Evolutionary conservation across 805 yeast genomes (phyloP).

Genomic region (Cyberlindnera samutprakarnensis): DNA sequence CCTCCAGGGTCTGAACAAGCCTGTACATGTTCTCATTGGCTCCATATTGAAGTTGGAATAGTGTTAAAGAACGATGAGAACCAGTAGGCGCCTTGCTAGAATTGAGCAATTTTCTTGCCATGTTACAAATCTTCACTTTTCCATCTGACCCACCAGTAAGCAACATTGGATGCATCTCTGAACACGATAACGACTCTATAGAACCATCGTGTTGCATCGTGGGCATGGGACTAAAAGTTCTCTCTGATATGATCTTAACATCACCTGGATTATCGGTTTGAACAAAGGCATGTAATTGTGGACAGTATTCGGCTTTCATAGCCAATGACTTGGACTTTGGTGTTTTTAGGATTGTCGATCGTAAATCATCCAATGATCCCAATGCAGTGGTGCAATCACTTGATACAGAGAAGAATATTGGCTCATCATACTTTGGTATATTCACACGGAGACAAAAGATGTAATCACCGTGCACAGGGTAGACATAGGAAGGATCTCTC

Average conservation of each 20-base stretch:
- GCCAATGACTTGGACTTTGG: constrained; percentile 27
- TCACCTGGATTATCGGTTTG: constrained; percentile 35
- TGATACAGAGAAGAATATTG: constrained; percentile 27
- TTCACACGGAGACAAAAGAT: constrained; percentile 29
- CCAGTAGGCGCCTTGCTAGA: constrained; percentile 25
- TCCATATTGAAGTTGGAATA: constrained; percentile 35
- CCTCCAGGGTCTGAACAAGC: constrained; percentile 33
- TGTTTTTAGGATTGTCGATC: constrained; percentile 22
- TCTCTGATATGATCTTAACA: constrained; percentile 28
- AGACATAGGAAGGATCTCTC: constrained; percentile 29
- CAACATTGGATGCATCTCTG: constrained; percentile 38
- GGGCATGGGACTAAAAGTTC: constrained; percentile 28
- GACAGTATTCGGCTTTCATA: constrained; percentile 23
- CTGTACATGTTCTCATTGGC: constrained; percentile 30
- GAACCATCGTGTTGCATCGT: constrained; percentile 35
- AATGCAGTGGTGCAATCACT: constrained; percentile 36
- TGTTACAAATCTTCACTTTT: constrained; percentile 31
- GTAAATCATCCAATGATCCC: constrained; percentile 27
- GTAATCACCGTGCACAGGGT: constrained; percentile 31
- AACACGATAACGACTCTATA: constrained; percentile 31
- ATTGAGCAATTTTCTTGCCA: constrained; percentile 29
- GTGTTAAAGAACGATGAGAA: constrained; percentile 24
- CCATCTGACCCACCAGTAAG: constrained; percentile 47
- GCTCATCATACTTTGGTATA: constrained; percentile 27
- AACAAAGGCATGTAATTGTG: constrained; percentile 30